These are phyloP conservation scores for Suhomyces faveliae DNA, from an alignment of 805 yeast genomes.

Conservation along the genomic window DNA sequence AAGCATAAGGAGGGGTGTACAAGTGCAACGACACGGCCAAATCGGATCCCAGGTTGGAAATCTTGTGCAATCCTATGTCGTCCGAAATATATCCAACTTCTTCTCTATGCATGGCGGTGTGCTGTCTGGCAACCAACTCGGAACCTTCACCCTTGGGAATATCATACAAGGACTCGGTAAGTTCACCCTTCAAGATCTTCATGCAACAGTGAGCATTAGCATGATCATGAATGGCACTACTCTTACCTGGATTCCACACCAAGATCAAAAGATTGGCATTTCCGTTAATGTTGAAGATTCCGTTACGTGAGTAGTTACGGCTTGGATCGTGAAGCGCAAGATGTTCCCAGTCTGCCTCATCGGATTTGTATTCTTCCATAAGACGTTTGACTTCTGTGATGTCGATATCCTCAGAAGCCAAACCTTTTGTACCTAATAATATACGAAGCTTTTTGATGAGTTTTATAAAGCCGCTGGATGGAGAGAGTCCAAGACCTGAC, in stretches of 20 bases:
- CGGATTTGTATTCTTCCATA: constrained; percentile 49
- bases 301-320: constrained; percentile 61
- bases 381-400: constrained; percentile 42
- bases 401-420: constrained; percentile 51
- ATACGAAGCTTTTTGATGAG: constrained; percentile 28
- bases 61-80: constrained; percentile 62
- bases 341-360: constrained; percentile 54
- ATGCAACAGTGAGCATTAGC: constrained; percentile 76
- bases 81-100: constrained; percentile 67
- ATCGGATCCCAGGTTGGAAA: constrained; percentile 45
- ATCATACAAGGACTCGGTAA: constrained; percentile 57
- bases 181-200: constrained; percentile 61
- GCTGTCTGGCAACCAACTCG: constrained; percentile 22
- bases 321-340: constrained; percentile 55
- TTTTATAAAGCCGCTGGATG: constrained; percentile 14
- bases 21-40: constrained; percentile 64
- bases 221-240: constrained; percentile 70
- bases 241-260: constrained; percentile 69
- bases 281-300: constrained; percentile 68
- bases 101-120: constrained; percentile 32
- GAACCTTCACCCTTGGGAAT: constrained; percentile 39
- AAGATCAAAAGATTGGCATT: constrained; percentile 66
- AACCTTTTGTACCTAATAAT: constrained; percentile 31
- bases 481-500: constrained; percentile 1
- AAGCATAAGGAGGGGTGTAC: constrained; percentile 76